Conservation (phyloP, 352 stramenopile genomes). For the Phytophthora sp. region DNA sequence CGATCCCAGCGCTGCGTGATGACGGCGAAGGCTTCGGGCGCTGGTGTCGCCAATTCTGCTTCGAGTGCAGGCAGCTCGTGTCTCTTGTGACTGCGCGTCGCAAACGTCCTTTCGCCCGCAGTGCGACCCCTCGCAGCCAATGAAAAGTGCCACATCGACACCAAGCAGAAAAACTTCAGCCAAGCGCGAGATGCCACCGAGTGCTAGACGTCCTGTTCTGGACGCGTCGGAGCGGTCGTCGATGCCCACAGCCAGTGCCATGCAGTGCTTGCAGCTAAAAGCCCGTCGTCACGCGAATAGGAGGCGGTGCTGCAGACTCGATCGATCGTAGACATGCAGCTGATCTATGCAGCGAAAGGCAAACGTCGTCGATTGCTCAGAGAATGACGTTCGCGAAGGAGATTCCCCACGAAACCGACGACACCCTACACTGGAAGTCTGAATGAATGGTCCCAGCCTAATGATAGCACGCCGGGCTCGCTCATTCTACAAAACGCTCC, state of each 20-base stretch:
- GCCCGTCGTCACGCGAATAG: no score
- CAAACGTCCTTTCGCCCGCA: background rate
- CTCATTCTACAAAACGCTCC: constrained; percentile 12
- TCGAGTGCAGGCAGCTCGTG: no score
- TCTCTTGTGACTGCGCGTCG: background rate
- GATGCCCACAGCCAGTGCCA: no score
- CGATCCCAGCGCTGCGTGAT: no score
- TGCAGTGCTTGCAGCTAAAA: no score
- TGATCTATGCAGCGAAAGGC: constrained; percentile 13
- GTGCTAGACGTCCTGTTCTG: no score
- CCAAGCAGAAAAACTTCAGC: constrained; percentile 14
- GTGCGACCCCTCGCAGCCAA: background rate
- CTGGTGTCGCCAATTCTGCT: no score
- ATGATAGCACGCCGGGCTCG: background rate
- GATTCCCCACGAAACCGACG: background rate
- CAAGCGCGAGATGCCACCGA: no score
- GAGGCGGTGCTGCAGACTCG: background rate
- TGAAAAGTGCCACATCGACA: background rate
- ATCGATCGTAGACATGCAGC: constrained; percentile 18
- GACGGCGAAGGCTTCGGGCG: no score
- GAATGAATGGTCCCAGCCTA: constrained; percentile 1
- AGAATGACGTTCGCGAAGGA: background rate
- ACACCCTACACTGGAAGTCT: background rate
- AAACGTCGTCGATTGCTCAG: constrained; percentile 15
- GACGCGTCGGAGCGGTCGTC: no score